These are phyloP conservation scores for Xylariaceae sp. DNA, from an alignment of 2,329 filamentous ascomycete genomes.

Conservation along the genomic window DNA sequence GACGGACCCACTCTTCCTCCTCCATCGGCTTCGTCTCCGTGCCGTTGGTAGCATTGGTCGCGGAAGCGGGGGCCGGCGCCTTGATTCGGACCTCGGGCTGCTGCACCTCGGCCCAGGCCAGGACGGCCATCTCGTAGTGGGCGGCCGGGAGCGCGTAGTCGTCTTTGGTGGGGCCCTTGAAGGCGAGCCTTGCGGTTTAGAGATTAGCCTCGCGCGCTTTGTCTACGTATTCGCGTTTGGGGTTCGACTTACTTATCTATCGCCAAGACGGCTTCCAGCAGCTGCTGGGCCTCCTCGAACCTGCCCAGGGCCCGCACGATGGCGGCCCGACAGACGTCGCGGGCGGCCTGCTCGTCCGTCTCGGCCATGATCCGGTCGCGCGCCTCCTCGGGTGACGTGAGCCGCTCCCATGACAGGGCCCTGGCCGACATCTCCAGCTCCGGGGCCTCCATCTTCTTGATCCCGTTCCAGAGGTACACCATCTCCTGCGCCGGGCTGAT, in stretches of 20 bases:
- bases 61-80: background rate
- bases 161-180: conserved; percentile 65
- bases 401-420: conserved; percentile 68
- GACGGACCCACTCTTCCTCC: conserved; percentile 42
- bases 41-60: background rate
- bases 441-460: conserved; percentile 72
- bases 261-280: conserved; percentile 67
- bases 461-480: conserved; percentile 91
- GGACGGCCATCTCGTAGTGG: conserved; percentile 83
- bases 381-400: conserved; percentile 49
- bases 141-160: conserved; percentile 74
- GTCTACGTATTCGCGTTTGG: no score
- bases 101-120: conserved; percentile 73
- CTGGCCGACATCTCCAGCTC: conserved; percentile 67
- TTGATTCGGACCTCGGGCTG: conserved; percentile 38
- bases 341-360: conserved; percentile 64
- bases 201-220: no score
- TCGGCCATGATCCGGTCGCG: conserved; percentile 53
- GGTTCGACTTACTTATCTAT: conserved; percentile 66
- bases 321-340: conserved; percentile 67
- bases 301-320: conserved; percentile 65
- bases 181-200: conserved; percentile 45
- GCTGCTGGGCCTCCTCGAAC: conserved; percentile 64
- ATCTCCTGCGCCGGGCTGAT: conserved; percentile 85
- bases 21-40: conserved; percentile 32